Conservation (phyloP, 108 stramenopile species). For the Cylindrotheca fusiformis region DNA sequence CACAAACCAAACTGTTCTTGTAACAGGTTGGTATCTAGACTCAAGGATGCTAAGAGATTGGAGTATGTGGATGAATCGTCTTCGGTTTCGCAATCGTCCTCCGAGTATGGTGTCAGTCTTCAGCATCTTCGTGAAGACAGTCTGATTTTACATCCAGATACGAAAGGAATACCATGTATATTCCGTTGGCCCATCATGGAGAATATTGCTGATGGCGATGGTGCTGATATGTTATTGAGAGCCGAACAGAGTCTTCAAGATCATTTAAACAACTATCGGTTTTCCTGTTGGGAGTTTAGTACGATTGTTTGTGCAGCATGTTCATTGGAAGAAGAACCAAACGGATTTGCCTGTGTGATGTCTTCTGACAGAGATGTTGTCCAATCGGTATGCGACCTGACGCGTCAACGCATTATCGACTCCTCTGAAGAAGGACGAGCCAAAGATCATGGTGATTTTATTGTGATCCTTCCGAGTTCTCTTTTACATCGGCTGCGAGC, state of each 20-base stretch:
- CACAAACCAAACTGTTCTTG: constrained; percentile 40
- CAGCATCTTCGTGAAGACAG: not conserved
- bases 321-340: constrained; percentile 19
- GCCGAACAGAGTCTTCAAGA: not conserved
- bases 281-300: too few relatives aligned
- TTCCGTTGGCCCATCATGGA: not conserved
- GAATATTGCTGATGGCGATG: not conserved
- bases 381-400: constrained; percentile 9
- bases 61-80: constrained; percentile 5
- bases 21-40: constrained; percentile 18
- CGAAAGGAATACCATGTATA: constrained; percentile 3
- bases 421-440: constrained; percentile 3
- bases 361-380: constrained; percentile 7
- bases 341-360: constrained; percentile 23
- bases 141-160: constrained; percentile 6
- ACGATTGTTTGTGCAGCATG: constrained; percentile 19
- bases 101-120: not conserved
- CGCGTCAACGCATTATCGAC: constrained; percentile 1
- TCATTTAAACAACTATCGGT: not conserved
- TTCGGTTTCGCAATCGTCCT: too few relatives aligned
- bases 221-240: not conserved
- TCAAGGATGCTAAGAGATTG: not conserved
- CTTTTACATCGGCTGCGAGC: not conserved
- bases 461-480: not conserved
- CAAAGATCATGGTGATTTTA: constrained; percentile 1